Percentiles rank a stretch among this genome's conserved stretches.
Evolutionary conservation across 2,329 filamentous ascomycete species (phyloP).

Genomic region (Aspergillus arachidicola): DNA sequence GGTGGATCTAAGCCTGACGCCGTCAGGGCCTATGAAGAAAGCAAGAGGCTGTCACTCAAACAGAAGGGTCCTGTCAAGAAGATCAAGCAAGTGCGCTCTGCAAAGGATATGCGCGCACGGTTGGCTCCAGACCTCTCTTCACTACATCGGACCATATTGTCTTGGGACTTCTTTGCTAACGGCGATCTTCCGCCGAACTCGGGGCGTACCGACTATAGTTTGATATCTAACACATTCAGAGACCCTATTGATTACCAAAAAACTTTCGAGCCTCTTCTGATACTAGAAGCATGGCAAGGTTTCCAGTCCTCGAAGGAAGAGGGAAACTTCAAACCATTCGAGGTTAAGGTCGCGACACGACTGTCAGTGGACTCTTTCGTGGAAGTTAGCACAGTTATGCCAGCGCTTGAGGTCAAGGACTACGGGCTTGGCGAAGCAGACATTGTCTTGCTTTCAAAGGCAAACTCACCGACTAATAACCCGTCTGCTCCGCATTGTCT

Average conservation of each 20-base stretch:
- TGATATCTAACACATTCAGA: slow-evolving; percentile 76
- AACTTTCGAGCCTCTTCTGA: slow-evolving; percentile 86
- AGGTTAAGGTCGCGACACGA: slow-evolving; percentile 83
- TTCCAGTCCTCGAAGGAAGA: slow-evolving; percentile 91
- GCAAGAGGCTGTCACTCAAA: slow-evolving; percentile 53
- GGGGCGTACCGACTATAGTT: slow-evolving; percentile 69
- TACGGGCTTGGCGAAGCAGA: slow-evolving; percentile 79
- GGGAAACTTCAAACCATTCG: slow-evolving; percentile 75
- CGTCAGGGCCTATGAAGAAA: slow-evolving; percentile 51
- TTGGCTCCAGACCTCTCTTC: slow-evolving; percentile 84
- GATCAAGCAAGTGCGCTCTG: slow-evolving; percentile 74
- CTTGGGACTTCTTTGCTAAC: slow-evolving; percentile 92
- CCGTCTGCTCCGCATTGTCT: slow-evolving; percentile 75
- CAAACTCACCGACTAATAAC: slow-evolving; percentile 68
- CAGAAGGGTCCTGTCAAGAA: slow-evolving; percentile 79
- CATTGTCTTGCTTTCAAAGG: slow-evolving; percentile 80
- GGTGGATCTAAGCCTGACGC: slow-evolving; percentile 41
- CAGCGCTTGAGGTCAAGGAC: slow-evolving; percentile 69
- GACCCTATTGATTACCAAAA: slow-evolving; percentile 79
- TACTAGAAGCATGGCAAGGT: slow-evolving; percentile 93
- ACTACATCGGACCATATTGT: slow-evolving; percentile 81
- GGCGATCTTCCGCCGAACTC: slow-evolving; percentile 80
- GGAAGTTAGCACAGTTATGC: slow-evolving; percentile 84
- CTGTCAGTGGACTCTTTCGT: slow-evolving; percentile 91
- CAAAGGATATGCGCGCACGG: slow-evolving; percentile 91